Percentiles rank a stretch among this genome's conserved stretches.
phyloP scores from a whole-genome alignment of 2,329 filamentous ascomycete genomes.

The Dothistroma septosporum region DNA sequence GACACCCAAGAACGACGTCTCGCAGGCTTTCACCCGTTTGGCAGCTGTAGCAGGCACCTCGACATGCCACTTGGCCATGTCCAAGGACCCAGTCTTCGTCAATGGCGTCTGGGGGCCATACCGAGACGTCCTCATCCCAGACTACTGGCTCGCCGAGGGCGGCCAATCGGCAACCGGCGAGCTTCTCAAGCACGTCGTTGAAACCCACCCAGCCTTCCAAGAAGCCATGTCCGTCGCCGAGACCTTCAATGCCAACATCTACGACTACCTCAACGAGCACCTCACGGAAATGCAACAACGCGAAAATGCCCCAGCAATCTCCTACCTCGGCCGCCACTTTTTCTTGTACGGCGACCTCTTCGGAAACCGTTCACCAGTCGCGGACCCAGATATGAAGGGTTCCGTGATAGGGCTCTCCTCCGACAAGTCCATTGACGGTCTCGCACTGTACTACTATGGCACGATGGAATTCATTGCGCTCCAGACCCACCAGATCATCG shows the following conservation, averaged over 20 bases:
- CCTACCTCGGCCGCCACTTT: constrained; percentile 85
- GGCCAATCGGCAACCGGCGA: constrained; percentile 96
- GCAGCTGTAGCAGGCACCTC: constrained; percentile 95
- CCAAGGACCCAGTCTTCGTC: constrained; percentile 86
- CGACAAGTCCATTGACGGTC: constrained; percentile 80
- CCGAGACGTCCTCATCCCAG: constrained; percentile 84
- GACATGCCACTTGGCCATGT: constrained; percentile 96
- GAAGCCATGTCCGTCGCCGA: constrained; percentile 75
- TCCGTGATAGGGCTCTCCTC: constrained; percentile 80
- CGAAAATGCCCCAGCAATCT: constrained; percentile 67
- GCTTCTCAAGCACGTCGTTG: constrained; percentile 86
- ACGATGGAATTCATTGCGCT: constrained; percentile 98
- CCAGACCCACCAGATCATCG: constrained; percentile 92
- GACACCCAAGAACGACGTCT: constrained; percentile 74
- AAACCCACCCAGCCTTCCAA: constrained; percentile 87
- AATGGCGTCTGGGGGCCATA: constrained; percentile 97
- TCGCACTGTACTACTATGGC: constrained; percentile 89
- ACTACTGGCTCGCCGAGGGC: constrained; percentile 95
- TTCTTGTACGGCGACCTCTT: constrained; percentile 99
- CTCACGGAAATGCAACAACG: constrained; percentile 71
- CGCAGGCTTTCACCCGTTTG: constrained; percentile 86
- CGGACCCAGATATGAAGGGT: constrained; percentile 89
- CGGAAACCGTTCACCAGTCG: constrained; percentile 91
- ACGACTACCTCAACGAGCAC: constrained; percentile 89
- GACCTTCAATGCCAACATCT: constrained; percentile 81